phyloP scores from a whole-genome alignment of 768 basidiomycete genomes.

The Clathrus columnatus region DNA sequence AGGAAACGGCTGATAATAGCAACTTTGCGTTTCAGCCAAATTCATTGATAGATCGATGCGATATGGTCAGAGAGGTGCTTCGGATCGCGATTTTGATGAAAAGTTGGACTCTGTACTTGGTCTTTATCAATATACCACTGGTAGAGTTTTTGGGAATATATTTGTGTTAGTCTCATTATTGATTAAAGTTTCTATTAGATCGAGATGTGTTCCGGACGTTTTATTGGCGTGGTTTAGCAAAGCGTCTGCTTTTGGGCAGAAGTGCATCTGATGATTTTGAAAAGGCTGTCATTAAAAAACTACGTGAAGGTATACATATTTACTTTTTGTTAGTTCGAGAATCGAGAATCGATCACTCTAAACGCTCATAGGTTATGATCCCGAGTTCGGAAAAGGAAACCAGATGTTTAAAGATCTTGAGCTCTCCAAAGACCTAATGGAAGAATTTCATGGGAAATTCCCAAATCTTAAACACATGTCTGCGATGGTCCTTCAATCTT shows the following conservation, averaged over 20 bases:
- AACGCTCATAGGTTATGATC: constrained; percentile 67
- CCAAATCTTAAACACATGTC: constrained; percentile 41
- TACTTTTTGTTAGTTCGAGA: not conserved
- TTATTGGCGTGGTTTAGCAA: constrained; percentile 84
- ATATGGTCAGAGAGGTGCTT: constrained; percentile 65
- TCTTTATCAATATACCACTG: constrained; percentile 77
- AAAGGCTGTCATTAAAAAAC: constrained; percentile 70
- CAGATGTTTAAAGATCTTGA: constrained; percentile 92
- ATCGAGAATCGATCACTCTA: not conserved
- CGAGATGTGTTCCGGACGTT: constrained; percentile 93
- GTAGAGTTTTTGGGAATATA: constrained; percentile 12
- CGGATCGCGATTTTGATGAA: constrained; percentile 53
- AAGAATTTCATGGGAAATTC: constrained; percentile 49
- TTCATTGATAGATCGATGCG: constrained; percentile 84
- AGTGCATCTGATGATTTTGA: constrained; percentile 87
- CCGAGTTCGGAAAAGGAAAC: constrained; percentile 89
- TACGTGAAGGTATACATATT: constrained; percentile 57
- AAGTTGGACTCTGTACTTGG: constrained; percentile 58
- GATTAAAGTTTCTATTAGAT: constrained; percentile 30
- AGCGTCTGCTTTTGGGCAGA: constrained; percentile 72
- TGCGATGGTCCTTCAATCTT: constrained; percentile 79
- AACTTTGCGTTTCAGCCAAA: constrained; percentile 42
- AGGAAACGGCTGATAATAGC: not conserved
- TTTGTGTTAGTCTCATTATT: not conserved
- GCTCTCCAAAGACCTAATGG: constrained; percentile 65